A percentile compares a stretch with the other conserved stretches of the same genome.
These are phyloP conservation scores for Glycine tomentella DNA, from an alignment of 306 rosid genomes.

Conservation along the genomic window DNA sequence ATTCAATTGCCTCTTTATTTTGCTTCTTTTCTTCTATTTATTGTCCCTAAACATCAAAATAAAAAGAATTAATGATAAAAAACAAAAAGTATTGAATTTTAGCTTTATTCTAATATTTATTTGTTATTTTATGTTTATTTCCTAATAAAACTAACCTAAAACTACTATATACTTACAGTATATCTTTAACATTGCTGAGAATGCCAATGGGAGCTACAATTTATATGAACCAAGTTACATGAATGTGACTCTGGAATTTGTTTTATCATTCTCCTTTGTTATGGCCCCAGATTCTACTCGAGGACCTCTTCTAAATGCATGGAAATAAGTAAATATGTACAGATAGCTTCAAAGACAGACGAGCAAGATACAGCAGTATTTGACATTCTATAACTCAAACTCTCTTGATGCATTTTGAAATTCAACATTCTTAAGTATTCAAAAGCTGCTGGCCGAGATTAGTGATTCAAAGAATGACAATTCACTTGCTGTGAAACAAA, in stretches of 20 bases:
- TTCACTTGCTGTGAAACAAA: conserved; percentile 25
- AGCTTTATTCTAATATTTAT: too few relatives aligned
- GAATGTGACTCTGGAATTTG: conserved; percentile 80
- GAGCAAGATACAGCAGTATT: conserved; percentile 44
- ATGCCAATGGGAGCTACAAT: conserved; percentile 79
- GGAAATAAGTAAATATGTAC: conserved; percentile 78
- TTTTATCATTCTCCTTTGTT: conserved; percentile 75
- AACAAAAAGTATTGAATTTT: too few relatives aligned
- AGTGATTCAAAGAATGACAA: too few relatives aligned
- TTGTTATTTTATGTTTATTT: too few relatives aligned
- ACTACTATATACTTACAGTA: too few relatives aligned
- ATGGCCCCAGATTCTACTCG: conserved; percentile 74
- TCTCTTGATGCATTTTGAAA: background rate
- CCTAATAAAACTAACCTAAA: too few relatives aligned
- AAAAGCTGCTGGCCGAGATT: too few relatives aligned
- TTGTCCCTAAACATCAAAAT: too few relatives aligned
- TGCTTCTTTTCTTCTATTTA: too few relatives aligned
- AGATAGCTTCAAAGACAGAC: conserved; percentile 60
- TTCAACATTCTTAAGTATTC: conserved; percentile 6
- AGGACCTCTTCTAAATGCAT: conserved; percentile 86
- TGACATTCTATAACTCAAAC: background rate
- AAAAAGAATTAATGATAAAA: too few relatives aligned
- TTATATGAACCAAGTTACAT: conserved; percentile 93
- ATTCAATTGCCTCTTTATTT: too few relatives aligned
- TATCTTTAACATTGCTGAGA: conserved; percentile 89